phyloP scores from a whole-genome alignment of 2,329 filamentous ascomycete genomes.

The Bimuria novae-zelandiae region DNA sequence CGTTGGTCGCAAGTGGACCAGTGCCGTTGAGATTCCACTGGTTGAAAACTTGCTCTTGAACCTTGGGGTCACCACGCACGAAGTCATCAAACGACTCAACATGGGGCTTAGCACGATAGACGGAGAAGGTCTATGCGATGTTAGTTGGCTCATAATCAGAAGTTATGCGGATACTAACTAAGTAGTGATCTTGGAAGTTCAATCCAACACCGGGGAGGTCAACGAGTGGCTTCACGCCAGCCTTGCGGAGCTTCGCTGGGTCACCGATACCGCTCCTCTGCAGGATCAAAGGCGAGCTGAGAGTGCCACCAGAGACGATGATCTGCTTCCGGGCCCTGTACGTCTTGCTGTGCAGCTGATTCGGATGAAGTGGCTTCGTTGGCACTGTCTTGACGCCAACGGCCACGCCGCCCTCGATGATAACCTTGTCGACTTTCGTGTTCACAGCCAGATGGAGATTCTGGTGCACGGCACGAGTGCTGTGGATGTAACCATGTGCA shows the following conservation, averaged over 20 bases:
- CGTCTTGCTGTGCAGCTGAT: constrained; percentile 57
- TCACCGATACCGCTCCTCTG: constrained; percentile 77
- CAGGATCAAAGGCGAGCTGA: constrained; percentile 75
- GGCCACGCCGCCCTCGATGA: constrained; percentile 72
- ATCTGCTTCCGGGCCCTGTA: constrained; percentile 75
- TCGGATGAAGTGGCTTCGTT: constrained; percentile 69
- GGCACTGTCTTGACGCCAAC: constrained; percentile 72
- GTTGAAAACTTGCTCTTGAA: constrained; percentile 74
- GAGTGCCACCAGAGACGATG: constrained; percentile 72
- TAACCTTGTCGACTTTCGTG: constrained; percentile 77
- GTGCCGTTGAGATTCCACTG: constrained; percentile 82
- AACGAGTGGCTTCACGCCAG: constrained; percentile 70
- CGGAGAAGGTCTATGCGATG: constrained; percentile 61
- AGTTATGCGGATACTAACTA: constrained; percentile 9
- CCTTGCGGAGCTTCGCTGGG: constrained; percentile 70
- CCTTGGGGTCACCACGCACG: constrained; percentile 71
- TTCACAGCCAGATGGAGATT: constrained; percentile 76
- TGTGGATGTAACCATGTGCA: constrained; percentile 78
- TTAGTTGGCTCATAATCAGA: neutral
- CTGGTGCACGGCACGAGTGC: constrained; percentile 69
- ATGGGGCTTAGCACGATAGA: constrained; percentile 73
- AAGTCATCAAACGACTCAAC: constrained; percentile 83
- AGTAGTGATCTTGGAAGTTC: constrained; percentile 77
- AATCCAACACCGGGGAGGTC: constrained; percentile 74
- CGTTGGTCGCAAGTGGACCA: constrained; percentile 76